Percentiles rank a stretch among this genome's conserved stretches.
These are phyloP conservation scores for Hevea brasiliensis DNA, from an alignment of 345 rosid species.

Conservation along the genomic window DNA sequence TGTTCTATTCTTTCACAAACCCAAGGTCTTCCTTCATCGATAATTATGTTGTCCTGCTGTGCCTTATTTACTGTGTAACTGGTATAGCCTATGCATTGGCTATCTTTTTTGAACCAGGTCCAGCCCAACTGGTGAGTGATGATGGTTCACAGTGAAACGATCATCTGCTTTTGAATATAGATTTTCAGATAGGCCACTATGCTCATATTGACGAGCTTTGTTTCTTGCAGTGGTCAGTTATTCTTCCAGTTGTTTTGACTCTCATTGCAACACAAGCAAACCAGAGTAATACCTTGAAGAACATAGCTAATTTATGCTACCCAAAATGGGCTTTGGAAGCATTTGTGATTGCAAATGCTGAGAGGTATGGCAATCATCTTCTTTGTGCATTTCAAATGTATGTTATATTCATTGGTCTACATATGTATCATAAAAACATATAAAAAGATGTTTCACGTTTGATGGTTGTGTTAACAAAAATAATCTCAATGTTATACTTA, in stretches of 20 bases:
- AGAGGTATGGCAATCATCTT: constrained; percentile 43
- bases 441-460: too few species aligned
- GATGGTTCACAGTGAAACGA: neutral
- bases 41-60: constrained; percentile 74
- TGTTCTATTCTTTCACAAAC: constrained; percentile 87
- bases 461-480: too few species aligned
- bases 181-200: neutral
- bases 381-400: neutral
- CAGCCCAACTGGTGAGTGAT: constrained; percentile 88
- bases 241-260: constrained; percentile 92
- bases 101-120: constrained; percentile 73
- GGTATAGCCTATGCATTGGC: constrained; percentile 87
- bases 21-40: constrained; percentile 81
- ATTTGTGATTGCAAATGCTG: constrained; percentile 75
- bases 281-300: constrained; percentile 36
- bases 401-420: neutral
- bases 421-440: too few species aligned
- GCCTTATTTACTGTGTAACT: constrained; percentile 93
- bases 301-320: constrained; percentile 60
- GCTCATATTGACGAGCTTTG: constrained; percentile 11
- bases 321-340: constrained; percentile 92
- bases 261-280: constrained; percentile 67
- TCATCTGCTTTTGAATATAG: neutral
- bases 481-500: too few species aligned
- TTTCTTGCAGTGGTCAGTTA: constrained; percentile 82